These are phyloP conservation scores for Penicillium corylophilum DNA, from an alignment of 2,329 filamentous ascomycete species.

Conservation along the genomic window DNA sequence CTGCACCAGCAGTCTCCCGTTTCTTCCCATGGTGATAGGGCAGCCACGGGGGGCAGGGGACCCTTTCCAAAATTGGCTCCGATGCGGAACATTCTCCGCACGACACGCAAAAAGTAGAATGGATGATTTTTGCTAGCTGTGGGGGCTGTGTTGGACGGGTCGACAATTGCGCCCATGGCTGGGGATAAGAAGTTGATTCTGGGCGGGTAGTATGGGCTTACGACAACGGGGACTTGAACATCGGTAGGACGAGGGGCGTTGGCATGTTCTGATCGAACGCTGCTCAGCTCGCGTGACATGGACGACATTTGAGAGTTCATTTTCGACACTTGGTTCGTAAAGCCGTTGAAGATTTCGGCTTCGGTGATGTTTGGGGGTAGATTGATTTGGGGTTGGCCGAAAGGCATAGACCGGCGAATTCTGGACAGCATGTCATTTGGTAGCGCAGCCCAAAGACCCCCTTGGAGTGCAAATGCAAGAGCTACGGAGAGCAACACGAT, in stretches of 20 bases:
- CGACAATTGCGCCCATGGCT: constrained; percentile 65
- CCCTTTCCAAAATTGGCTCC: constrained; percentile 10
- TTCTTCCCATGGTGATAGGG: constrained; percentile 70
- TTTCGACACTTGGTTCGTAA: constrained; percentile 28
- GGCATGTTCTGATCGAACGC: constrained; percentile 24
- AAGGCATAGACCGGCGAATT: constrained; percentile 16
- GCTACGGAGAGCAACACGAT: constrained; percentile 13
- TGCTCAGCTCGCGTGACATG: constrained; percentile 29
- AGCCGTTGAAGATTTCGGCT: constrained; percentile 23
- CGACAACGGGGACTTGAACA: constrained; percentile 15
- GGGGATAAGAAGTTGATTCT: constrained; percentile 72
- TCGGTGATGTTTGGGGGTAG: constrained; percentile 26
- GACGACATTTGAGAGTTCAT: constrained; percentile 33
- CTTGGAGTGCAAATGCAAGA: constrained; percentile 7
- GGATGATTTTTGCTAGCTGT: constrained; percentile 40
- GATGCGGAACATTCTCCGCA: neutral
- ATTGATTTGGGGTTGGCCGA: constrained; percentile 1
- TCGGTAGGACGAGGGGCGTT: constrained; percentile 23
- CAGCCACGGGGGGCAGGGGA: constrained; percentile 50
- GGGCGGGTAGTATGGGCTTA: constrained; percentile 10
- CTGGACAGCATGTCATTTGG: constrained; percentile 9
- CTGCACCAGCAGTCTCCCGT: constrained; percentile 88
- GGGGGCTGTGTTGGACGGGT: constrained; percentile 60
- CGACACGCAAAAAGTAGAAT: constrained; percentile 20
- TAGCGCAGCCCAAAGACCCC: constrained; percentile 8